phyloP scores from a whole-genome alignment of 2,329 filamentous ascomycete genomes.

The Apiospora sp. region DNA sequence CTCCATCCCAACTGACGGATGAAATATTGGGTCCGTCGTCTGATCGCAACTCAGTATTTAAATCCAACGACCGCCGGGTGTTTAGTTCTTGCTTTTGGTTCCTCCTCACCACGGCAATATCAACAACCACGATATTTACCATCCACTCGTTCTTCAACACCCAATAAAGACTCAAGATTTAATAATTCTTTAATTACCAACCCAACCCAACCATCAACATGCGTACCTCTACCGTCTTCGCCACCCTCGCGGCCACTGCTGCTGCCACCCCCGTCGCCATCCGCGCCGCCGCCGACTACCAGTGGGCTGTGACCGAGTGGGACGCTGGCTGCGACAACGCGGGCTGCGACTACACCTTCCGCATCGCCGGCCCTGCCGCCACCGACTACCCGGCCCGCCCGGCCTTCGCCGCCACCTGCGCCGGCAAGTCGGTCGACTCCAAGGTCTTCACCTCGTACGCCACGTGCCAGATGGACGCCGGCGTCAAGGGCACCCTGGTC shows the following conservation, averaged over 20 bases:
- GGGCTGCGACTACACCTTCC: conserved; percentile 10
- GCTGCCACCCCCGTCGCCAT: not conserved
- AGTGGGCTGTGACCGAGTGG: conserved; percentile 18
- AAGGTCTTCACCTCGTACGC: not conserved
- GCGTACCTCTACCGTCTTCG: conserved; percentile 21
- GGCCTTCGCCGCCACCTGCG: not conserved
- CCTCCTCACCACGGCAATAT: not conserved
- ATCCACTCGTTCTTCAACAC: not conserved
- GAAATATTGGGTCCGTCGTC: not conserved
- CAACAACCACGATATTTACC: not conserved
- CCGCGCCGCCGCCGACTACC: conserved; percentile 5
- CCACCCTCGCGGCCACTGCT: conserved; percentile 11
- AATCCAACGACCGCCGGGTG: conserved; percentile 6
- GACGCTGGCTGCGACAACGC: not conserved
- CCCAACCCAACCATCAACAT: conserved; percentile 8
- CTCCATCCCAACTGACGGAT: not conserved
- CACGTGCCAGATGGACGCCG: not conserved
- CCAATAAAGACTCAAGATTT: not conserved
- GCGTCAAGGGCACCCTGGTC: not conserved
- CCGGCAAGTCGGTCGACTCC: not conserved
- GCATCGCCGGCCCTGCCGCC: conserved; percentile 13
- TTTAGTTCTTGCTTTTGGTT: not conserved
- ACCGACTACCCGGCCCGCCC: conserved; percentile 21
- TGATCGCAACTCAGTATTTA: conserved; percentile 1
- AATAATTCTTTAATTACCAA: conserved; percentile 15